Evolutionary conservation across 2,329 filamentous ascomycete genomes (phyloP).

Genomic region (Verticillium longisporum): DNA sequence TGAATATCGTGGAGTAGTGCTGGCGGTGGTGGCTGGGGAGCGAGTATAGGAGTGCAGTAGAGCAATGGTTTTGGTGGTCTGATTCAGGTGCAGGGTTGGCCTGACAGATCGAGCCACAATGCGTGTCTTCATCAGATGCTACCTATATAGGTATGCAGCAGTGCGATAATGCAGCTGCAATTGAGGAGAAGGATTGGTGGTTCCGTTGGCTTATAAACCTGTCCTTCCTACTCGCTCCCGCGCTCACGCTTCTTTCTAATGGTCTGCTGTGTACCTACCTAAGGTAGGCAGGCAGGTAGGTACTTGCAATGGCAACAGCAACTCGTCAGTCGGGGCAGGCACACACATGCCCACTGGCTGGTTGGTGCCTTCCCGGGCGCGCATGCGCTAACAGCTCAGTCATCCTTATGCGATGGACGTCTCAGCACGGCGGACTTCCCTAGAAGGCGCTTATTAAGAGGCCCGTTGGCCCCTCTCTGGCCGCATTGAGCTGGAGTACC

Average conservation of each 20-base stretch:
- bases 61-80: neutral
- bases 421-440: neutral
- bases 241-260: neutral
- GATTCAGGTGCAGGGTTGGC: neutral
- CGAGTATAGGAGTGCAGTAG: neutral
- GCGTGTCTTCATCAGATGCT: neutral
- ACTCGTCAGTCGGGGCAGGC: no score
- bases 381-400: neutral
- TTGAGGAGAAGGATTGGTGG: neutral
- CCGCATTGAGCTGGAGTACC: conserved; percentile 16
- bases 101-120: neutral
- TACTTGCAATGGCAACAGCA: no score
- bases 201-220: neutral
- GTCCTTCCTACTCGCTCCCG: neutral
- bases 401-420: neutral
- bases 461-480: neutral
- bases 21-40: neutral
- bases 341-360: neutral
- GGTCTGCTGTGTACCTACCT: no score
- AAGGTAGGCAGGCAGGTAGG: no score
- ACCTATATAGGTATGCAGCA: neutral
- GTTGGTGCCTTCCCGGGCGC: neutral
- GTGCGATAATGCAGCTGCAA: neutral
- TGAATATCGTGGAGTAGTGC: neutral
- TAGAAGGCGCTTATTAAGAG: neutral